Conservation (phyloP, 129 eudicot species). For the Mikania micrantha region DNA sequence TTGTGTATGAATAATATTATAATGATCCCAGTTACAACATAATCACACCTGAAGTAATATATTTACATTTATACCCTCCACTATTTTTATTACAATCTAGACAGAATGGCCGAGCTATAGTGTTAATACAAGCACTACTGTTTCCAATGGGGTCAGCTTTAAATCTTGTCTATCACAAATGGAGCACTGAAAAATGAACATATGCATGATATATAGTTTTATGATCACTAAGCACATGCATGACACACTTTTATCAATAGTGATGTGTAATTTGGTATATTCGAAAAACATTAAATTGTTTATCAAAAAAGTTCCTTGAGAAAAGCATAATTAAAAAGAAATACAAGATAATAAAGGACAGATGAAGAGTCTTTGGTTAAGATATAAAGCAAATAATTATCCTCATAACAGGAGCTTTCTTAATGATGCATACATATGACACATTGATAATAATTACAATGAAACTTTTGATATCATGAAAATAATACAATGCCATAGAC, state of each 20-base stretch:
- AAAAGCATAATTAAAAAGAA: not conserved
- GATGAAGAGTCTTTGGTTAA: conserved; percentile 9
- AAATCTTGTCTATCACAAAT: conserved; percentile 9
- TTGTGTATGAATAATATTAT: not conserved
- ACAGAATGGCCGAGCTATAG: conserved; percentile 3
- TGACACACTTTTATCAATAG: not conserved
- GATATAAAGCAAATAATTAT: conserved; percentile 3
- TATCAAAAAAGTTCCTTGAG: conserved; percentile 2
- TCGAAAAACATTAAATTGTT: not conserved
- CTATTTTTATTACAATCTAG: conserved; percentile 19
- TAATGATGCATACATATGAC: conserved; percentile 21
- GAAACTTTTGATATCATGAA: conserved; percentile 14
- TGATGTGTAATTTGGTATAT: conserved; percentile 14
- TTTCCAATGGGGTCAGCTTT: conserved; percentile 1
- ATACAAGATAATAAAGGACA: not conserved
- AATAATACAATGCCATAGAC: conserved; percentile 10
- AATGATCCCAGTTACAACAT: not conserved
- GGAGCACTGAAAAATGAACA: conserved; percentile 13
- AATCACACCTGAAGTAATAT: conserved; percentile 1
- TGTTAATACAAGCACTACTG: conserved; percentile 2
- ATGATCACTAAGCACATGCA: conserved; percentile 3
- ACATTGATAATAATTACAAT: conserved; percentile 7
- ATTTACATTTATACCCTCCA: conserved; percentile 6
- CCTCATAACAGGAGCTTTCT: not conserved
- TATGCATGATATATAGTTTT: not conserved